phyloP scores from a whole-genome alignment of 2,329 filamentous ascomycete species.

The Penicillium verrucosum region DNA sequence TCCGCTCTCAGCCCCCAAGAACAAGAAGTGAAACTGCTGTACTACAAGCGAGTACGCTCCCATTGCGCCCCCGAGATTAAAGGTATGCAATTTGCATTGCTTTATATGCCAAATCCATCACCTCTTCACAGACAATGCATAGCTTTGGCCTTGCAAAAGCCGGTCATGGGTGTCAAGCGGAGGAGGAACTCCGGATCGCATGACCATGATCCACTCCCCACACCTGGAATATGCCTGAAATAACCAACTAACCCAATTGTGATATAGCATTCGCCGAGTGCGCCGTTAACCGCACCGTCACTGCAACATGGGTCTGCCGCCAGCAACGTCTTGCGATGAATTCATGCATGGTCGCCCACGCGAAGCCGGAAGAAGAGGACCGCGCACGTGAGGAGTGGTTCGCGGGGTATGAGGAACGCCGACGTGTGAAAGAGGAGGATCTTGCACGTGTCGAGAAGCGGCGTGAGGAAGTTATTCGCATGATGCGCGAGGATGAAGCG shows the following conservation, averaged over 20 bases:
- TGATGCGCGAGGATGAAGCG: conserved; percentile 42
- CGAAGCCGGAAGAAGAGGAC: conserved; percentile 81
- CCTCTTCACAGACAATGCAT: not conserved
- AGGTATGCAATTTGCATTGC: conserved; percentile 47
- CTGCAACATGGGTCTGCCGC: conserved; percentile 82
- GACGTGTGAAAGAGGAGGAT: conserved; percentile 63
- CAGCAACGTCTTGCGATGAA: conserved; percentile 83
- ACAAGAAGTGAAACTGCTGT: conserved; percentile 75
- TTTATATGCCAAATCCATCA: not conserved
- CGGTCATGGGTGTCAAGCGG: not conserved
- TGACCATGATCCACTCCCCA: not conserved
- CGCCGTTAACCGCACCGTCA: conserved; percentile 79
- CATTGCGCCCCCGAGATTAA: conserved; percentile 76
- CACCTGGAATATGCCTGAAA: not conserved
- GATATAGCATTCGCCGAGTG: conserved; percentile 81
- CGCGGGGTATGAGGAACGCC: conserved; percentile 67
- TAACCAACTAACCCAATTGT: conserved; percentile 6
- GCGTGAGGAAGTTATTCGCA: conserved; percentile 40
- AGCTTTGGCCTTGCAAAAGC: not conserved
- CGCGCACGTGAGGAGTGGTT: conserved; percentile 94
- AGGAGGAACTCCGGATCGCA: not conserved
- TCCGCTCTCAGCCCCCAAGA: conserved; percentile 78
- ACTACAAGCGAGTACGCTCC: conserved; percentile 72
- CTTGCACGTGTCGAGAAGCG: conserved; percentile 42
- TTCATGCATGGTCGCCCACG: conserved; percentile 82